These are phyloP conservation scores for Plasmodium ovale DNA, from an alignment of 169 alveolate species.

Conservation along the genomic window DNA sequence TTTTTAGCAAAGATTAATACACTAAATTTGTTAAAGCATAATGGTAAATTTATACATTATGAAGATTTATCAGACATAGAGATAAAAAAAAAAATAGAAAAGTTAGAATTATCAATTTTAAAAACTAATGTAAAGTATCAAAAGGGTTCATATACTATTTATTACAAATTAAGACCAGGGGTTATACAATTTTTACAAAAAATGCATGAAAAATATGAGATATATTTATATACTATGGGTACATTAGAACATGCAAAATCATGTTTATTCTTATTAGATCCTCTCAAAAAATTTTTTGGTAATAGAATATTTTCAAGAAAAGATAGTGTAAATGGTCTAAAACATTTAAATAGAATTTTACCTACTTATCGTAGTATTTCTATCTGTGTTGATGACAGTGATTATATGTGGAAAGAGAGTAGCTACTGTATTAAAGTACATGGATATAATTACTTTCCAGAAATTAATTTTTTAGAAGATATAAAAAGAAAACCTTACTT, in stretches of 20 bases:
- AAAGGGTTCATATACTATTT: slow-evolving; percentile 76
- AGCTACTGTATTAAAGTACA: slow-evolving; percentile 66
- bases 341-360: slow-evolving; percentile 44
- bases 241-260: slow-evolving; percentile 88
- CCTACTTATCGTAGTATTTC: slow-evolving; percentile 72
- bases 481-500: slow-evolving; percentile 55
- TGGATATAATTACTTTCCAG: slow-evolving; percentile 67
- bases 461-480: slow-evolving; percentile 62
- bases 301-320: slow-evolving; percentile 80
- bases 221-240: slow-evolving; percentile 89
- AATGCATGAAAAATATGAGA: slow-evolving; percentile 78
- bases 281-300: slow-evolving; percentile 79
- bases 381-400: slow-evolving; percentile 67
- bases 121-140: slow-evolving; percentile 78
- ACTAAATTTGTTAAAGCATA: slow-evolving; percentile 72
- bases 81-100: slow-evolving; percentile 30
- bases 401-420: slow-evolving; percentile 62
- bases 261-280: slow-evolving; percentile 85
- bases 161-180: slow-evolving; percentile 89
- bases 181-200: slow-evolving; percentile 82
- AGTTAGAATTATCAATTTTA: slow-evolving; percentile 77
- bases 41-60: slow-evolving; percentile 75
- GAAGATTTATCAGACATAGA: slow-evolving; percentile 62
- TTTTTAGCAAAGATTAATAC: slow-evolving; percentile 62
- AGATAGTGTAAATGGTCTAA: slow-evolving; percentile 75